These are phyloP conservation scores for Choanephora cucurbitarum DNA, from an alignment of 371 early-diverging fungal species.

Conservation along the genomic window DNA sequence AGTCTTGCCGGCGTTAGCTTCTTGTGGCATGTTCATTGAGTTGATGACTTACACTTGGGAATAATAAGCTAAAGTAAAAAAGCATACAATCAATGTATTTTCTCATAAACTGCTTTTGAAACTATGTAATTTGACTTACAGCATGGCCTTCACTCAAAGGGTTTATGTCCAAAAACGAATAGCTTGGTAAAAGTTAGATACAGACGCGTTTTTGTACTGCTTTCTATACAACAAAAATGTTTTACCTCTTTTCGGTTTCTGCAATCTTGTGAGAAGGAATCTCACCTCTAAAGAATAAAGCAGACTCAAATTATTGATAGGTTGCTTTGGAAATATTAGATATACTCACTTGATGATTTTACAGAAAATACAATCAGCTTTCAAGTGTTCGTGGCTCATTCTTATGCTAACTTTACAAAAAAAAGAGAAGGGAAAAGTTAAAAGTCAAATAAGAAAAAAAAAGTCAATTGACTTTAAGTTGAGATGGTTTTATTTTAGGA, in stretches of 20 bases:
- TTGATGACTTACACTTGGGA: conserved; percentile 70
- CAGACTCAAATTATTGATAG: too few species aligned
- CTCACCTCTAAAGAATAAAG: conserved; percentile 53
- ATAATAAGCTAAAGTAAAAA: conserved; percentile 69
- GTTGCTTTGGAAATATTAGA: not conserved
- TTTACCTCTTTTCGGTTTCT: conserved; percentile 79
- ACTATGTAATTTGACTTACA: conserved; percentile 46
- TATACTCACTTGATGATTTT: conserved; percentile 71
- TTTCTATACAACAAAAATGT: not conserved
- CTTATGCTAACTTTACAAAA: not conserved
- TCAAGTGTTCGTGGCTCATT: conserved; percentile 33
- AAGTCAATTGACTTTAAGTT: too few species aligned
- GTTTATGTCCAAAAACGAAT: conserved; percentile 75
- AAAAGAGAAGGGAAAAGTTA: not conserved
- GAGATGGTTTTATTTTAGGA: too few species aligned
- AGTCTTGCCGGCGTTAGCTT: conserved; percentile 4
- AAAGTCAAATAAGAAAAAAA: too few species aligned
- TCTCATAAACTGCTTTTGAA: too few species aligned
- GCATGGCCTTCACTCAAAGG: conserved; percentile 83
- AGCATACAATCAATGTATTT: too few species aligned
- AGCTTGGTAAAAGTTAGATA: conserved; percentile 29
- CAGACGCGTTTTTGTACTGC: conserved; percentile 1
- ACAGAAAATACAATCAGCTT: conserved; percentile 84
- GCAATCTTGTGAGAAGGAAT: conserved; percentile 83
- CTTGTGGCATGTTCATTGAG: not conserved